Evolutionary conservation across 108 stramenopile species (phyloP), one percentile per base, ranked within the genome.

Genomic region (Phaeodactylum tricornutum): DNA sequence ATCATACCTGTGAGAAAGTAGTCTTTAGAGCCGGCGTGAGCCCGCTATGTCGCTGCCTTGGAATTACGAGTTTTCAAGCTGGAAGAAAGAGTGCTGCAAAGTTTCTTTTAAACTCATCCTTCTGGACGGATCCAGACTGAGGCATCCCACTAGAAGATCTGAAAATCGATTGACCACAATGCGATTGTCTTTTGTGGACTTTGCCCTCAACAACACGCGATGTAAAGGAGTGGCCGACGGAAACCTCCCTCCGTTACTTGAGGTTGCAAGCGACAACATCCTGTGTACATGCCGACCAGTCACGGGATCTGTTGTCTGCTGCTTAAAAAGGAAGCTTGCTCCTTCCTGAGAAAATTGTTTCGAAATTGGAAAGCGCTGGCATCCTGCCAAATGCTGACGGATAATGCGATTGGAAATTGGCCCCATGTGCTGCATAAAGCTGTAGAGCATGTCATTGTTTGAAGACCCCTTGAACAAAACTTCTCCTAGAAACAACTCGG

Each of bases 371-470:
- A 84, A 55, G 40, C 62, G 50, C 57, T 70, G 59, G 53, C 57
- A 78, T 46, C 74, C 71, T 7, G 76, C 55, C 56, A 72, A 60
- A 57, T 95, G 93, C 7, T 81, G 72, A 24, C 74, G 67, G 29
- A 93, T 75, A 61, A 94, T 68, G 21, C 87, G 81, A 29, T 78
- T 66, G 14, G 92, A 83, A 38, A 96, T 64, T 2, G 87, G 84
- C 3, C 98, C 98, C 70, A 94, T 69, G 27, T 79, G 30, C 41
- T 93, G 84, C 97, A 96, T 95, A 52, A 98, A 83, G n/a, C 56
- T 66, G 23, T 67, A 43, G 0, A 99, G 67, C 92, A 99, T 96
- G 31, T 96, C 87, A 57, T 96, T 97, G 72, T 99, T 99, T 46
- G 77, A 72, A 19, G 55, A 53, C 6, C 99, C 99, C 4, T 81